Base-by-base conservation (phyloP, 768 basidiomycete genomes). In the Austroboletus festivus region DNA sequence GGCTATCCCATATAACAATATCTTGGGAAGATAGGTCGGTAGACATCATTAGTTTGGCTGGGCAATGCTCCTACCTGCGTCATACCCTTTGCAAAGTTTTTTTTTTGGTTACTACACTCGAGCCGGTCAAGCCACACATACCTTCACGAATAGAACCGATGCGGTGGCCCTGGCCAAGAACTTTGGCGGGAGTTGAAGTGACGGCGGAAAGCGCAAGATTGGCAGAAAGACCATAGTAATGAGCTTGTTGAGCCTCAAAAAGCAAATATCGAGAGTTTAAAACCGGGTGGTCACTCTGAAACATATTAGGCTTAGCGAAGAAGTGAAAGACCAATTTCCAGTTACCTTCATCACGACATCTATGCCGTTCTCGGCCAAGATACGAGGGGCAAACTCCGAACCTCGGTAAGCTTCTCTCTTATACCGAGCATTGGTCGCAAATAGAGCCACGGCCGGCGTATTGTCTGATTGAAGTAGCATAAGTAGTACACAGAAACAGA, bases 381-480 rank as follows among this genome's bases (percentile, higher is more conserved):
- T 78, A 41, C 76, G 75, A 2, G 81, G 73, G 2, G 84, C 83
- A 51, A 80, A 86, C 55, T 85, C 82, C 3, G 80, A 79, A 3
- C 79, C 82, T 12, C 82, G 69, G 57, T 80, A 86, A 1, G 85
- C 75, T 56, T 82, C 82, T 13, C 77, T 73, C 68, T 85, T 85
- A 53, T 70, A 69, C 72, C 84, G 72, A 56, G 85, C 80, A 60
- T 85, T 85, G 31, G 85, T 90, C 3, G 89, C 85, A 51, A 92
- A 93, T 35, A 95, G 65, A 2, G 93, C 91, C 34, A 84, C 72
- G 2, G 86, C 82, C 0, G 92, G 91, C 11, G 82, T 73, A 6
- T 70, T 71, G 21, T 79, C 75, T 76, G 30, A 21, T 40, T 37
- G 52, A 2, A 35, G 33, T 46, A 42, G 18, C 7, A n/a, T 42